Base-by-base conservation (phyloP, 176 grass and related monocot genomes). In the Tuctoria greenei region DNA sequence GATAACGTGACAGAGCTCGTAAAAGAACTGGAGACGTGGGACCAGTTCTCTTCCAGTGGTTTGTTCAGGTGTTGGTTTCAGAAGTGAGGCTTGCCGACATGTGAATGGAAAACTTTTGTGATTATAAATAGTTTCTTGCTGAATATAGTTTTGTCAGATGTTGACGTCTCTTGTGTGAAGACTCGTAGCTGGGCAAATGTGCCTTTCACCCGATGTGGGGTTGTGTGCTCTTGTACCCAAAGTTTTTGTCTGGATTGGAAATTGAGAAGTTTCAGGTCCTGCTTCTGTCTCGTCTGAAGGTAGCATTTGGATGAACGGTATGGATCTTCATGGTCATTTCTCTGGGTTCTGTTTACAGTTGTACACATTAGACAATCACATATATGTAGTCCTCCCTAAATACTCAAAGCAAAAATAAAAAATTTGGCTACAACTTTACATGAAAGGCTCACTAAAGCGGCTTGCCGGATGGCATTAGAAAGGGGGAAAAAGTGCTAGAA, bases 1-100 rank as follows among this genome's bases (percentile, higher is more conserved):
- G 38, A 57, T 75, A 39, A 28, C 18, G 57, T 79, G 64, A 10
- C 56, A 46, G 61, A 82, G 35, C 70, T 34, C 16, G 31, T 70
- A 37, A 57, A 63, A 70, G 38, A 39, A 18, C 28, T 45, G 49
- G 12, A 54, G 61, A 52, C 50, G 57, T 5, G 64, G 21, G 75
- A 35, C 70, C 41, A 17, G 34, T 9, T 69, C n/a, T 61, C 35
- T 61, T 46, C n/a, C 41, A 46, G 55, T 79, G 70, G 67, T 84
- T 63, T 80, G 81, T 88, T 80, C 64, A 75, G 47, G 47, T 71
- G 81, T 84, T 79, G 64, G 38, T 75, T 70, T 80, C 46, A 40
- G 61, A 78, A 61, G 64, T 79, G 81, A 64, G 61, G 69, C 43
- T 69, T 58, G 45, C 75, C 64, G 44, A 67, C 64, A 21, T 62